Evolutionary conservation across 768 basidiomycete genomes (phyloP).

Genomic region (Phanerochaete carnosa): DNA sequence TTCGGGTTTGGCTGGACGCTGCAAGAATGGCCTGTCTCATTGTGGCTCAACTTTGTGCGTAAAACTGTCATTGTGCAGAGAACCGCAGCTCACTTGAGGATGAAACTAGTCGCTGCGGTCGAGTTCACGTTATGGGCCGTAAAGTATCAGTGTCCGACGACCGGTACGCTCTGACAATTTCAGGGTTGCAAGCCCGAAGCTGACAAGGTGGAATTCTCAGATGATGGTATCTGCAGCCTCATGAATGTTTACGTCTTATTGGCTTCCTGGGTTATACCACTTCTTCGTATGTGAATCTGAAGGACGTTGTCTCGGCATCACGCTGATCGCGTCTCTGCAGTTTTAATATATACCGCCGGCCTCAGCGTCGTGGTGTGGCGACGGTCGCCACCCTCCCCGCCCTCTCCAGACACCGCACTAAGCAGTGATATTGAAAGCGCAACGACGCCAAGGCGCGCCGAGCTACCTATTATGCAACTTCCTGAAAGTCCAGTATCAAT

Average conservation of each 20-base stretch:
- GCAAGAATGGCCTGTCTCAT: conserved; percentile 47
- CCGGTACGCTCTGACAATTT: background rate
- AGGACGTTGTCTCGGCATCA: conserved; percentile 2
- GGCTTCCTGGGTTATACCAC: conserved; percentile 52
- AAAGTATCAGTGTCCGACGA: conserved; percentile 37
- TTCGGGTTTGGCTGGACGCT: conserved; percentile 52
- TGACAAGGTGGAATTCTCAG: conserved; percentile 1
- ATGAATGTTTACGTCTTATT: conserved; percentile 47
- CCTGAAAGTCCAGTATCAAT: background rate
- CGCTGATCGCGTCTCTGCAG: conserved; percentile 25
- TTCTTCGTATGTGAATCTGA: conserved; percentile 38
- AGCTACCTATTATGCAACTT: conserved; percentile 9
- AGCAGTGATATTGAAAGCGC: conserved; percentile 2
- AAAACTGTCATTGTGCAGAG: background rate
- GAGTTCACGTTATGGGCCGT: conserved; percentile 42
- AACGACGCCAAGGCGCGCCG: conserved; percentile 2
- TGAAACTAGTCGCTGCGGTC: conserved; percentile 36
- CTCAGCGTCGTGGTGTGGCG: conserved; percentile 24
- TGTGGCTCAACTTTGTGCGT: conserved; percentile 44
- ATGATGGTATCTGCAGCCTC: conserved; percentile 43
- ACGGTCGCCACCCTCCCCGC: background rate
- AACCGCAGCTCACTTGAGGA: background rate
- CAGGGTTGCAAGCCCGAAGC: background rate
- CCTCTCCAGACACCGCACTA: background rate
- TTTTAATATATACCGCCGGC: conserved; percentile 40